Conservation (phyloP, 768 basidiomycete species). For the Sporobolomyces phaffii region DNA sequence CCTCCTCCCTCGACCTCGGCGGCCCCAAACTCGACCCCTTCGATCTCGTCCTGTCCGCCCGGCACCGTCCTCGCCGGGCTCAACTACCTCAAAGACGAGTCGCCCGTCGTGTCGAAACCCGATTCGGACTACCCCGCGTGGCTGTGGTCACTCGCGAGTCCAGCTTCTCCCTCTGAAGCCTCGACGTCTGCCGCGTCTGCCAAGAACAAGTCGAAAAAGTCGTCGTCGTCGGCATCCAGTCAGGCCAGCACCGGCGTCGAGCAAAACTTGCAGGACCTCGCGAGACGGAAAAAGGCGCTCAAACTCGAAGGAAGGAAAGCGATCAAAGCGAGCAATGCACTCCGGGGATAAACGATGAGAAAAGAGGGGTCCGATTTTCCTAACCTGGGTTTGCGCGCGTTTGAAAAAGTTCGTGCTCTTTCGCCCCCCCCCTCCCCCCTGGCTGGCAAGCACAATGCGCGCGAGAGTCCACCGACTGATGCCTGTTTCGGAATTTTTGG, state of each 20-base stretch:
- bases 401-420: no score
- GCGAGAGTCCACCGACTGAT: no score
- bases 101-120: conserved; percentile 46
- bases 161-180: conserved; percentile 1
- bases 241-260: neutral
- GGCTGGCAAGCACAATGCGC: no score
- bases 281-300: conserved; percentile 19
- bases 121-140: conserved; percentile 48
- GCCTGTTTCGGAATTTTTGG: no score
- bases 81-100: conserved; percentile 46
- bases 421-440: no score
- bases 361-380: neutral
- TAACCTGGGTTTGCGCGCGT: no score
- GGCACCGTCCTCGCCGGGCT: conserved; percentile 48
- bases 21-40: no score
- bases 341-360: conserved; percentile 41
- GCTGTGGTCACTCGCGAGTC: conserved; percentile 44
- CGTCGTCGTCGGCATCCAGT: neutral
- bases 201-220: neutral
- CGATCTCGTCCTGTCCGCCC: conserved; percentile 39
- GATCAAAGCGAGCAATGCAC: conserved; percentile 47
- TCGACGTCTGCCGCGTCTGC: neutral
- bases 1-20: no score
- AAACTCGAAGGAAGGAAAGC: conserved; percentile 34
- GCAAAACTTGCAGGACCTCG: neutral